Conservation (phyloP, 2,329 filamentous ascomycete genomes). For the Chrysoporthe deuterocubensis region DNA sequence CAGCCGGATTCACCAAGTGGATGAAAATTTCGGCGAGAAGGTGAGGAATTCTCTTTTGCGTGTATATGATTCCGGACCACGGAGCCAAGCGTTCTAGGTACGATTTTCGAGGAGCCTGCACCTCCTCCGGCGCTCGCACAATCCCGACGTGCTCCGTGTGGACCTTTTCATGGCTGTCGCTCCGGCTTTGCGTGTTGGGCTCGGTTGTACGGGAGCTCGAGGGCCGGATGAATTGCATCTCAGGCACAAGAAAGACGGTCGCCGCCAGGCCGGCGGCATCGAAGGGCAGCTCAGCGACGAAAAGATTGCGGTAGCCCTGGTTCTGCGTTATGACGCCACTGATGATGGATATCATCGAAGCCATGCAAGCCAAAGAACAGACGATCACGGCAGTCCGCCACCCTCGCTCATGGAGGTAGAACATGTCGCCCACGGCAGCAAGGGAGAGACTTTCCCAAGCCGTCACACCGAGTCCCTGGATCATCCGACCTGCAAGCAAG, state of each 20-base stretch:
- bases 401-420: constrained; percentile 39
- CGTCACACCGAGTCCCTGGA: constrained; percentile 39
- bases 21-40: constrained; percentile 30
- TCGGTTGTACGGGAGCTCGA: not conserved
- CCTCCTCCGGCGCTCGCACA: not conserved
- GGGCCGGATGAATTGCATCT: constrained; percentile 33
- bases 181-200: not conserved
- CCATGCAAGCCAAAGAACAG: constrained; percentile 37
- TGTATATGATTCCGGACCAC: constrained; percentile 20
- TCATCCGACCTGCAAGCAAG: constrained; percentile 38
- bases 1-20: constrained; percentile 31
- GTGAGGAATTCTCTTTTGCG: constrained; percentile 24
- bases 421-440: constrained; percentile 40
- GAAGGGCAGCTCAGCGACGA: constrained; percentile 38
- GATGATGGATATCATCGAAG: constrained; percentile 37
- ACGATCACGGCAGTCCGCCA: constrained; percentile 38
- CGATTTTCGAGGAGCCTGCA: constrained; percentile 5
- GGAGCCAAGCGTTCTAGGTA: constrained; percentile 22
- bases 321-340: constrained; percentile 36
- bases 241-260: constrained; percentile 36
- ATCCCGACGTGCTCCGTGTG: constrained; percentile 10
- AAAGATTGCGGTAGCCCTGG: constrained; percentile 37
- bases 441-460: constrained; percentile 40
- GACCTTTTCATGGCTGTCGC: constrained; percentile 11
- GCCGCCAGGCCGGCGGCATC: constrained; percentile 34